Conservation (phyloP, 148 eudicot genomes). For the Vaccinium macrocarpon region DNA sequence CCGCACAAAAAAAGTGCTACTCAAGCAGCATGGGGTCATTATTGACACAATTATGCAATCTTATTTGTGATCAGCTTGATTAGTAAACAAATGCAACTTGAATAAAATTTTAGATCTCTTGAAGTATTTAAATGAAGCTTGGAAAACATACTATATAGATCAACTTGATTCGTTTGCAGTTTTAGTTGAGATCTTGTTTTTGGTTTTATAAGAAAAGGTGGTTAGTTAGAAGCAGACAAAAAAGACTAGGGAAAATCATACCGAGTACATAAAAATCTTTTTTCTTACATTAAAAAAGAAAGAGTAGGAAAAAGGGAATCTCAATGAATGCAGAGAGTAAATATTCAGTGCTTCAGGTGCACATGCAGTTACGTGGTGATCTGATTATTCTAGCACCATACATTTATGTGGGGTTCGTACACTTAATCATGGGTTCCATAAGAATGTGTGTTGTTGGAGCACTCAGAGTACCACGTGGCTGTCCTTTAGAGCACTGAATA, state of each 20-base stretch:
- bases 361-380: too few relatives aligned
- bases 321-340: neutral
- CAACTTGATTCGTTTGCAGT: neutral
- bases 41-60: neutral
- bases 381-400: too few relatives aligned
- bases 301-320: neutral
- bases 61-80: neutral
- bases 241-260: neutral
- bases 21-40: neutral
- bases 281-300: neutral
- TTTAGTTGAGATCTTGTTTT: neutral
- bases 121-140: neutral
- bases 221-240: constrained; percentile 10
- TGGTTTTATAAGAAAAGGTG: neutral
- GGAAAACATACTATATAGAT: neutral
- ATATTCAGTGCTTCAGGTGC: too few relatives aligned
- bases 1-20: too few relatives aligned
- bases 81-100: neutral
- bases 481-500: too few relatives aligned
- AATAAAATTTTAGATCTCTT: neutral
- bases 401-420: too few relatives aligned
- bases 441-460: too few relatives aligned
- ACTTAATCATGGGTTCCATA: too few relatives aligned
- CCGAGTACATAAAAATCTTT: neutral
- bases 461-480: too few relatives aligned